Evolutionary conservation across 2,329 filamentous ascomycete genomes (phyloP).

Genomic region (Scedosporium minutisporum): DNA sequence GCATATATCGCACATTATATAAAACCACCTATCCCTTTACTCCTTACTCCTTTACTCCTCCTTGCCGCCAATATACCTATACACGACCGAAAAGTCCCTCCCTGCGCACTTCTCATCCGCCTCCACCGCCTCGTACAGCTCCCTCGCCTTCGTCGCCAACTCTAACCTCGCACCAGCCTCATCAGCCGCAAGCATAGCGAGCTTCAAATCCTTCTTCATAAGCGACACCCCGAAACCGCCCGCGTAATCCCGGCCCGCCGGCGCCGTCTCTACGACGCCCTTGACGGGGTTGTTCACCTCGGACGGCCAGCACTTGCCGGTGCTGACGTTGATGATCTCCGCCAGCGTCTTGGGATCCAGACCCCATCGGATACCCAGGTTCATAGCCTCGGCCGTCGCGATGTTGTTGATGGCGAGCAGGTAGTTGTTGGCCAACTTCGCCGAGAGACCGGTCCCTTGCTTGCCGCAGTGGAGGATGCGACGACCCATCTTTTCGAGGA

Average conservation of each 20-base stretch:
- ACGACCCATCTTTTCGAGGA: slow-evolving; percentile 75
- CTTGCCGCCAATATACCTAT: slow-evolving; percentile 56
- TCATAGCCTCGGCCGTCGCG: slow-evolving; percentile 57
- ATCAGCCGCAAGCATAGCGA: slow-evolving; percentile 62
- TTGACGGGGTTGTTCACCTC: slow-evolving; percentile 93
- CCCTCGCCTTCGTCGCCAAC: slow-evolving; percentile 51
- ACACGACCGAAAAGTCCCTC: slow-evolving; percentile 74
- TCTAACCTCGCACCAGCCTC: slow-evolving; percentile 58
- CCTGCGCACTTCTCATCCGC: slow-evolving; percentile 52
- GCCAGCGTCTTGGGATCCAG: slow-evolving; percentile 58
- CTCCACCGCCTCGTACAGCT: slow-evolving; percentile 60
- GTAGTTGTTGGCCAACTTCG: slow-evolving; percentile 96
- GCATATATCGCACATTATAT: background rate
- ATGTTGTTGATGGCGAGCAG: slow-evolving; percentile 89
- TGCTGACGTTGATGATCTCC: slow-evolving; percentile 84
- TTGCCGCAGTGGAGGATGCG: slow-evolving; percentile 77
- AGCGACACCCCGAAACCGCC: slow-evolving; percentile 69
- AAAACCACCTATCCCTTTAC: background rate
- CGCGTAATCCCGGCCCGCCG: slow-evolving; percentile 64
- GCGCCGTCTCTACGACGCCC: slow-evolving; percentile 68
- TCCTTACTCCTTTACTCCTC: slow-evolving; percentile 20
- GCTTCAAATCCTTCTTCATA: slow-evolving; percentile 70
- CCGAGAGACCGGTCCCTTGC: slow-evolving; percentile 78
- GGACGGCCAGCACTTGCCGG: slow-evolving; percentile 91
- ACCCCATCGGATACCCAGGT: slow-evolving; percentile 51